Base-by-base conservation (phyloP, 2,329 filamentous ascomycete species). In the Passalora sequoiae region DNA sequence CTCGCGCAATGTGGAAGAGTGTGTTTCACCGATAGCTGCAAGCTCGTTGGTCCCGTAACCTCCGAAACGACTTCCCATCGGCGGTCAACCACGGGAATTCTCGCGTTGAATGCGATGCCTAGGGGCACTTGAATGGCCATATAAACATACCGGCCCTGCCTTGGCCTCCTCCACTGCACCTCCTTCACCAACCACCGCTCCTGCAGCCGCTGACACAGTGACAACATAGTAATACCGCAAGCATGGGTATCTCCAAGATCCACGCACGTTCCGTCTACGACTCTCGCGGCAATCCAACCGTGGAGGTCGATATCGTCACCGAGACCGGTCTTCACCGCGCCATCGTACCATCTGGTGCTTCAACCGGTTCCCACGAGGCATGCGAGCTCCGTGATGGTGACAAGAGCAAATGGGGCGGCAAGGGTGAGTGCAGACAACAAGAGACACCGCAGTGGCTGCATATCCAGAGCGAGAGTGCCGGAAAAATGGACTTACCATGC, bases 241-340 rank as follows among this genome's bases (percentile, higher is more conserved):
- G 67, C 59, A 98, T 98, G 92, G 76, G 86, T 58, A 74, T 74
- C 65, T 67, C 66, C 58, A 74, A 74, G 67, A 74, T 75, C 62
- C 71, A 75, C 69, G 70, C 71, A 54, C 72, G 92, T 68, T 89
- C 84, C 66, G 89, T 98, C 77, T 98, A 75, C 81, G 92, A 98
- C 81, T 97, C 92, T 70, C 91, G 92, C 60, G 81, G 81, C 69
- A 98, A 98, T 83, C 92, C 92, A 65, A 98, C 92, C 68, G 91
- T 96, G 66, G 91, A 97, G 80, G 91, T 97, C 64, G 91, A 96
- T 69, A 81, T 96, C 62, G 85, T 94, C 74, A 96, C 89, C 61
- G 88, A 94, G 76, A 94, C 86, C 62, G 91, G 91, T 66, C 83
- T 97, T 54, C 89, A 96, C 82, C 89, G 91, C 67, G 89, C 91